Percentiles rank a stretch among this genome's conserved stretches.
phyloP scores from a whole-genome alignment of 768 basidiomycete species.

The Leccinum uliginosum region DNA sequence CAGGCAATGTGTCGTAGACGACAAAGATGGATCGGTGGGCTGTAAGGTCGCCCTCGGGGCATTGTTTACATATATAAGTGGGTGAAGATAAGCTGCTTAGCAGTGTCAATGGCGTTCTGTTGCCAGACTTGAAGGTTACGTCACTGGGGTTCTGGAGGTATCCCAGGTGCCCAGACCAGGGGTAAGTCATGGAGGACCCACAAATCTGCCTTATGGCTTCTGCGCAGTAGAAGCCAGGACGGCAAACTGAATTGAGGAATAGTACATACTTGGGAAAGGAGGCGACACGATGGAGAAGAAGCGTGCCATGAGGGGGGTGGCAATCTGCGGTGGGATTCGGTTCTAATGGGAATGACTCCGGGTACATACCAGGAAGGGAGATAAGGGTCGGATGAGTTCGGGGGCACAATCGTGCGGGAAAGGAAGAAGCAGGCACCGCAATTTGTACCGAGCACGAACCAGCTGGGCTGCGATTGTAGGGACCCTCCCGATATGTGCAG shows the following conservation, averaged over 20 bases:
- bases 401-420: constrained; percentile 6
- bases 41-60: constrained; percentile 2
- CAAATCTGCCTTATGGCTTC: constrained; percentile 11
- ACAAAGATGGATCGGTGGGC: background rate
- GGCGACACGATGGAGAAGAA: background rate
- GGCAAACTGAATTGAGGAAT: background rate
- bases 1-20: background rate
- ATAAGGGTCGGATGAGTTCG: constrained; percentile 21
- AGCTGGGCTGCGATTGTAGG: constrained; percentile 10
- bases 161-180: background rate
- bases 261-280: background rate
- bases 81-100: background rate
- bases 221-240: constrained; percentile 6
- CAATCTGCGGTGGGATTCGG: background rate
- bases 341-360: background rate
- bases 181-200: background rate
- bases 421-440: constrained; percentile 16
- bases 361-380: background rate
- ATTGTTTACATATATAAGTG: background rate
- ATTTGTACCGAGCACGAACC: constrained; percentile 15
- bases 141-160: background rate
- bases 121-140: background rate
- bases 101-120: background rate
- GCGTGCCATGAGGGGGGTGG: background rate
- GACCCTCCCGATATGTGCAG: constrained; percentile 29